These are phyloP conservation scores for Yamadazyma friedrichii DNA, from an alignment of 1,139 yeast species.

Conservation along the genomic window DNA sequence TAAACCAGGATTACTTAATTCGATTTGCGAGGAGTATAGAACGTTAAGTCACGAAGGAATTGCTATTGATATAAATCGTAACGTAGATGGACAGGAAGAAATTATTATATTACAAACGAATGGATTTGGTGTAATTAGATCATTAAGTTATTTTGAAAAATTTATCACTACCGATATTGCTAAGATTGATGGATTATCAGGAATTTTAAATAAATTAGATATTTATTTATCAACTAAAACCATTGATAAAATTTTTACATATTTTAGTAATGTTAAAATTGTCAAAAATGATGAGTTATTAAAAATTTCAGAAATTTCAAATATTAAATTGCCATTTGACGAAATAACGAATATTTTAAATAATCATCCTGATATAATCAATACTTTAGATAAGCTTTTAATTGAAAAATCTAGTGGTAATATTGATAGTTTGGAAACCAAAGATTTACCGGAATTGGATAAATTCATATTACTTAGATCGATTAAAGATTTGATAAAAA, in stretches of 20 bases:
- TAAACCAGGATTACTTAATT: constrained; percentile 56
- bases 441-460: constrained; percentile 1
- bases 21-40: constrained; percentile 66
- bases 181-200: constrained; percentile 14
- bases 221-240: constrained; percentile 25
- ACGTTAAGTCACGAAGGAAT: constrained; percentile 56
- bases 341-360: constrained; percentile 20
- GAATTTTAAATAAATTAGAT: constrained; percentile 8
- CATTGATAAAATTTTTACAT: constrained; percentile 20
- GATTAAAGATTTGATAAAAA: constrained; percentile 11
- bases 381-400: constrained; percentile 21
- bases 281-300: constrained; percentile 5
- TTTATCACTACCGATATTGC: constrained; percentile 16
- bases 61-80: constrained; percentile 12
- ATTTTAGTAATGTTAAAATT: constrained; percentile 1
- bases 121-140: constrained; percentile 34
- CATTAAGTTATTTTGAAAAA: constrained; percentile 33
- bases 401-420: constrained; percentile 5
- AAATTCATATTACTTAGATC: not conserved
- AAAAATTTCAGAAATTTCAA: constrained; percentile 7
- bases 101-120: constrained; percentile 28
- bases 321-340: constrained; percentile 1
- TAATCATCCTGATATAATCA: constrained; percentile 15
- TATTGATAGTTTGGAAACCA: not conserved
- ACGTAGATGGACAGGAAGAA: constrained; percentile 6